phyloP scores from a whole-genome alignment of 1,284 basidiomycete genomes.

The Cutaneotrichosporon daszewskae region DNA sequence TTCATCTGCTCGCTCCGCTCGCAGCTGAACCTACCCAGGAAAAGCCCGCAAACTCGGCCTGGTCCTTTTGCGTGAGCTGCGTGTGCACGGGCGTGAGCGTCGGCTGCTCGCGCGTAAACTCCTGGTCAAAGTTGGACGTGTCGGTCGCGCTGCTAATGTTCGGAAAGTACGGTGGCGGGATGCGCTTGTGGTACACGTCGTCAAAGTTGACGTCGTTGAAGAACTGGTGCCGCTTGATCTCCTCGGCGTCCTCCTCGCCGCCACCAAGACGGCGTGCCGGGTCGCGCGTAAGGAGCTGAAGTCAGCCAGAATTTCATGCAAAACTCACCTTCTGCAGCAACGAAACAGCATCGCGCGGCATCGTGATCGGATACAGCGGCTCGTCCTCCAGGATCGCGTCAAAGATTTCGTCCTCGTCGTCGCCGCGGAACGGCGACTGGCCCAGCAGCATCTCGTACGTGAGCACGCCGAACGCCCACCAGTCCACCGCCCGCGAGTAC shows the following conservation, averaged over 20 bases:
- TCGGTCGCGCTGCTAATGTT: conserved; percentile 61
- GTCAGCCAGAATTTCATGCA: background rate
- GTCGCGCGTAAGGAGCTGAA: conserved; percentile 86
- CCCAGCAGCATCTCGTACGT: conserved; percentile 99
- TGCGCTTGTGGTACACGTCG: conserved; percentile 90
- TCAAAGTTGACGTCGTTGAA: conserved; percentile 98
- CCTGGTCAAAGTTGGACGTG: conserved; percentile 79
- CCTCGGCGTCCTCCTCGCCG: conserved; percentile 88
- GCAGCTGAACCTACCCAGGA: conserved; percentile 57
- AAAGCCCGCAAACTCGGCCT: conserved; percentile 93
- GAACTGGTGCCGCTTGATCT: conserved; percentile 96
- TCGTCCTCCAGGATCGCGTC: conserved; percentile 99
- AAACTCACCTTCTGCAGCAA: conserved; percentile 77
- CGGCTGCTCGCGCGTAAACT: conserved; percentile 94
- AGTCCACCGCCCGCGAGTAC: conserved; percentile 96
- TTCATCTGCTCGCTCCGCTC: conserved; percentile 1
- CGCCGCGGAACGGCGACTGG: conserved; percentile 97
- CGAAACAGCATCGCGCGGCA: conserved; percentile 95
- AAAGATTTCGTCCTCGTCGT: conserved; percentile 99
- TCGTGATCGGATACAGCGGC: conserved; percentile 98
- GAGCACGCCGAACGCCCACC: conserved; percentile 99
- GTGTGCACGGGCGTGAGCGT: conserved; percentile 96
- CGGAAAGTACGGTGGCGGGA: conserved; percentile 95
- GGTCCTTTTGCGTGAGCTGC: conserved; percentile 84
- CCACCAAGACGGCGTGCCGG: conserved; percentile 89